These are phyloP conservation scores for Trichoderma sp. DNA, from an alignment of 2,329 filamentous ascomycete genomes.

Conservation along the genomic window DNA sequence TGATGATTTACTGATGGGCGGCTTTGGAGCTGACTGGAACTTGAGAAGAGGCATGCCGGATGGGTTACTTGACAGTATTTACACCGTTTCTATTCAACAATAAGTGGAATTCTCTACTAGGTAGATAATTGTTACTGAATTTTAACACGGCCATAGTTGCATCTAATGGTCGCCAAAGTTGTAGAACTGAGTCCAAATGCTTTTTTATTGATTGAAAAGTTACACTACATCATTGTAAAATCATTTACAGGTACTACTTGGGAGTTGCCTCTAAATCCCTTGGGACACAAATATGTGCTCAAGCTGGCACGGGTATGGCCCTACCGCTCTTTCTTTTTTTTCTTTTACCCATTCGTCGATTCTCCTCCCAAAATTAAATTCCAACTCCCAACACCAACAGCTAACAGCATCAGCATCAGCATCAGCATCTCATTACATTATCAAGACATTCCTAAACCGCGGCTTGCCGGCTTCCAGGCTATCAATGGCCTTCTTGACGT, in stretches of 20 bases:
- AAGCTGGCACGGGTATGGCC: background rate
- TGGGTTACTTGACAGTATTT: background rate
- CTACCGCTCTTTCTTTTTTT: background rate
- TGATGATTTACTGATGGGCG: background rate
- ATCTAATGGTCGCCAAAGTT: background rate
- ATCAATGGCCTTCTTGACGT: conserved; percentile 47
- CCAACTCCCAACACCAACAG: background rate
- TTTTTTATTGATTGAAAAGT: background rate
- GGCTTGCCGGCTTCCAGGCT: conserved; percentile 42
- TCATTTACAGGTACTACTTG: background rate
- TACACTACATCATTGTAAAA: background rate
- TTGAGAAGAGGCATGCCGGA: background rate
- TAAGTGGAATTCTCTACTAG: background rate
- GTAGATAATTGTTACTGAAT: background rate
- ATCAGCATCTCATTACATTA: conserved; percentile 34
- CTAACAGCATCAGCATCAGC: background rate
- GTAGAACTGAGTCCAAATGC: background rate
- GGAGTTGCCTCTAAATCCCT: background rate
- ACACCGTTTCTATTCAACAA: background rate
- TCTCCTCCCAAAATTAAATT: background rate
- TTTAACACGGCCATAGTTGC: background rate
- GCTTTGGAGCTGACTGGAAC: background rate
- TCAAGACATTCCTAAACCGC: conserved; percentile 46
- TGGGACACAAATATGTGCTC: background rate
- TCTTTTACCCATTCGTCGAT: background rate